Evolutionary conservation across 306 rosid species (phyloP).

Genomic region (Ormosia semicastrata): DNA sequence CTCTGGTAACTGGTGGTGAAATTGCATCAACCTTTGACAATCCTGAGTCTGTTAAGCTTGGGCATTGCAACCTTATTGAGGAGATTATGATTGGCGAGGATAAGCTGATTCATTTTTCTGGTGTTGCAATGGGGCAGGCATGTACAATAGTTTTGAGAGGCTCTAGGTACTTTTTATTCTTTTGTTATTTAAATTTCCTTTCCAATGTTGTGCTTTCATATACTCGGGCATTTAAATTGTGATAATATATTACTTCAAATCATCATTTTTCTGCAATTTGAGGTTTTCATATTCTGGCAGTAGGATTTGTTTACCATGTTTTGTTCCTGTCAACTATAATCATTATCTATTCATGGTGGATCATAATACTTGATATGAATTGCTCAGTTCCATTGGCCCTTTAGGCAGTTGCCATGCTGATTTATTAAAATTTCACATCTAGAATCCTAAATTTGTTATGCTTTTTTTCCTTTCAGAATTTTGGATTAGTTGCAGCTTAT

Average conservation of each 20-base stretch:
- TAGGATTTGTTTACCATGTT: background rate
- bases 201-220: background rate
- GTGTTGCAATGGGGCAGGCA: constrained; percentile 96
- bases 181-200: background rate
- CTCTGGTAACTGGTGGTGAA: constrained; percentile 91
- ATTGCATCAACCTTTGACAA: constrained; percentile 97
- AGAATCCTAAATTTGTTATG: background rate
- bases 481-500: background rate
- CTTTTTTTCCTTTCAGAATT: background rate
- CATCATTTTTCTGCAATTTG: background rate
- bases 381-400: background rate
- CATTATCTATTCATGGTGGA: background rate
- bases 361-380: background rate
- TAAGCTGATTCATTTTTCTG: constrained; percentile 92
- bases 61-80: constrained; percentile 85
- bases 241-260: background rate
- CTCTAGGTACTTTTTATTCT: constrained; percentile 61
- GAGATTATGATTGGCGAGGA: constrained; percentile 98
- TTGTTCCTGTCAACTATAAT: background rate
- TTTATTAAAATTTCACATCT: background rate
- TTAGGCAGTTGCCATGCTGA: background rate
- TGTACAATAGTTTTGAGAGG: constrained; percentile 91
- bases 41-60: constrained; percentile 95
- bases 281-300: background rate
- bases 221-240: background rate